A percentile compares a stretch with the other conserved stretches of the same genome.
Evolutionary conservation across 352 stramenopile species (phyloP).

Genomic region (Ophiocytium majus): DNA sequence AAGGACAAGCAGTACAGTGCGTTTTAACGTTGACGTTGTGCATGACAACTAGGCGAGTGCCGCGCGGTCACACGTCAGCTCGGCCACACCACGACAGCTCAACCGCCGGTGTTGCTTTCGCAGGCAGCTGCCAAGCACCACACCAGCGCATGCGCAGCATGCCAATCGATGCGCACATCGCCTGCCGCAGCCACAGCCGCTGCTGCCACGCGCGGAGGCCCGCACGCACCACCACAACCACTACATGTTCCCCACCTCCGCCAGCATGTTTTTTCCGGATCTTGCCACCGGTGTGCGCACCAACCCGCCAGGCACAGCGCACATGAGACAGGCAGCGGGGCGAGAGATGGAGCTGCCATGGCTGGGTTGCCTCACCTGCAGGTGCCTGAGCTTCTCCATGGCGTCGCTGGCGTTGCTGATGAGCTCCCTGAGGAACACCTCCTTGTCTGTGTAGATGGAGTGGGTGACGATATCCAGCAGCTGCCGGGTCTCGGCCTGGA

Average conservation of each 20-base stretch:
- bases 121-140: too few relatives aligned
- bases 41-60: too few relatives aligned
- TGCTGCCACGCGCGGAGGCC: too few relatives aligned
- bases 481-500: constrained; percentile 90
- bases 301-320: neutral
- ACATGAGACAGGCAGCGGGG: constrained; percentile 7
- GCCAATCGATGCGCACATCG: too few relatives aligned
- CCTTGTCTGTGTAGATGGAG: constrained; percentile 99
- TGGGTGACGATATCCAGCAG: constrained; percentile 97
- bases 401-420: constrained; percentile 98
- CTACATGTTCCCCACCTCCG: neutral
- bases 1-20: too few relatives aligned
- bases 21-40: too few relatives aligned
- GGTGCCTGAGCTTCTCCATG: constrained; percentile 95
- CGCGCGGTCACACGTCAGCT: too few relatives aligned
- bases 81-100: too few relatives aligned
- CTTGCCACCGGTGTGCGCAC: neutral
- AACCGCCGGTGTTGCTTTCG: too few relatives aligned
- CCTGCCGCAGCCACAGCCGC: too few relatives aligned
- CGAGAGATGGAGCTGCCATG: constrained; percentile 25
- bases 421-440: constrained; percentile 97
- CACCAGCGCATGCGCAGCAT: too few relatives aligned
- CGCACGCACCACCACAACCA: neutral
- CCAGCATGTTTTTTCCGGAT: neutral
- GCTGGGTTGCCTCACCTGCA: constrained; percentile 64